Evolutionary conservation across 202 grass and related monocot genomes (phyloP), one percentile per base, ranked within the genome.

Genomic region (Panicum virgatum): DNA sequence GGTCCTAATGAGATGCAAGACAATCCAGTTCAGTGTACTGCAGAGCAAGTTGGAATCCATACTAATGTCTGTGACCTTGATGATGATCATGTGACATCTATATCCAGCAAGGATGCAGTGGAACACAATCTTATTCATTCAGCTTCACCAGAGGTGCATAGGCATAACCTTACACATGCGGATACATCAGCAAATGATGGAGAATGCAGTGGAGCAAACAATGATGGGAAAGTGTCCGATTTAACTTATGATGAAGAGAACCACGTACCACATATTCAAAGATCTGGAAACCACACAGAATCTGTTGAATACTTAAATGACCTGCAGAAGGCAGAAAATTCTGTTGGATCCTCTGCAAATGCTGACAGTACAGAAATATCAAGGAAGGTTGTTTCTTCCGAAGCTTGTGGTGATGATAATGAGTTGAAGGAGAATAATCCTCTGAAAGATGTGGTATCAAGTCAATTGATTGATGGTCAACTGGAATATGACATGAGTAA

Each of bases 1-100:
- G 65, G 47, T 73, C 60, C 50, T 45, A 85, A 32, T 82, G 88
- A 87, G 69, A 79, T 69, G 67, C 84, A 86, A 76, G 81, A 81
- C 12, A 75, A 62, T 51, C 22, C 74, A 48, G 30, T 72, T 30
- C 69, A 86, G 53, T 77, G 69, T 56, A 45, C 73, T 83, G 63
- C 86, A 76, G 48, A 56, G 19, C 73, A 84, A 85, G 23, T 57
- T 87, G 56, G 70, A 69, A 91, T 66, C 9, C 42, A 23, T 66
- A 81, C 15, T 42, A 64, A 61, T 50, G 67, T 39, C 36, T 73
- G 57, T 73, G 63, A 76, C 37, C 63, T 68, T 84, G 59, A 42
- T 80, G 69, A 77, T 73, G 51, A 78, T 76, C 78, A 83, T 82
- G 16, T 62, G 68, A 78, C 73, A 81, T 82, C 82, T 78, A 81